A percentile compares a stretch with the other conserved stretches of the same genome.
Conservation (phyloP, 1,284 basidiomycete genomes). For the Leccinum angustisporum region DNA sequence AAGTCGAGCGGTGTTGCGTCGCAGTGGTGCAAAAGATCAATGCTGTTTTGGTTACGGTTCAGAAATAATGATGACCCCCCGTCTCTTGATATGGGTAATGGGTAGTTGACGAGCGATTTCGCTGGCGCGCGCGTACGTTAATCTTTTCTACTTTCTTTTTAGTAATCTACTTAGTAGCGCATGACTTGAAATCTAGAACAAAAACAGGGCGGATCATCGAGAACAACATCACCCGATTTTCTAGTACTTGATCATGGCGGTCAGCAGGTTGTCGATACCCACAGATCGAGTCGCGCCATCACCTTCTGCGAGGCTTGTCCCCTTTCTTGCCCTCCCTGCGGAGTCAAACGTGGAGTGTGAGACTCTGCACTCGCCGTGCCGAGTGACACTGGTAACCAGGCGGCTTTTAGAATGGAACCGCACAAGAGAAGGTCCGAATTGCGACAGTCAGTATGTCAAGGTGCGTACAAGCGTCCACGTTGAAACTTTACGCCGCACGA, state of each 20-base stretch:
- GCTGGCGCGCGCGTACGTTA: neutral
- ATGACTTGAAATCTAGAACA: neutral
- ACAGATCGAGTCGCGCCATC: slow-evolving; percentile 38
- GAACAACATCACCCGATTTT: slow-evolving; percentile 57
- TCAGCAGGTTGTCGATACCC: slow-evolving; percentile 63
- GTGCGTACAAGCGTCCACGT: no score
- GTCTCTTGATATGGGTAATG: neutral
- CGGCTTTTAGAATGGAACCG: no score
- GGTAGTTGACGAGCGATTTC: neutral
- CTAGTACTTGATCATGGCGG: slow-evolving; percentile 72
- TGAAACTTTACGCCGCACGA: no score
- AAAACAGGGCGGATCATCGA: slow-evolving; percentile 1
- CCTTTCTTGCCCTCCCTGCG: no score
- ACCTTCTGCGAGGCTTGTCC: no score
- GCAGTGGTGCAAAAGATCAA: slow-evolving; percentile 53
- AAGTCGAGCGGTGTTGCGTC: slow-evolving; percentile 39
- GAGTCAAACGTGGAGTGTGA: no score
- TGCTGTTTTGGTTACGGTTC: neutral
- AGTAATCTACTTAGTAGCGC: neutral
- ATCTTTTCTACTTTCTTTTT: neutral
- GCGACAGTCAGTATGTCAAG: no score
- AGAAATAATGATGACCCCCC: neutral
- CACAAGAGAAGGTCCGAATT: no score
- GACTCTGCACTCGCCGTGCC: no score
- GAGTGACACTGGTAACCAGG: no score